Percentiles rank a stretch among this genome's conserved stretches.
phyloP scores from a whole-genome alignment of 192 early-diverging fungal species.

The Funneliformis geosporum region DNA sequence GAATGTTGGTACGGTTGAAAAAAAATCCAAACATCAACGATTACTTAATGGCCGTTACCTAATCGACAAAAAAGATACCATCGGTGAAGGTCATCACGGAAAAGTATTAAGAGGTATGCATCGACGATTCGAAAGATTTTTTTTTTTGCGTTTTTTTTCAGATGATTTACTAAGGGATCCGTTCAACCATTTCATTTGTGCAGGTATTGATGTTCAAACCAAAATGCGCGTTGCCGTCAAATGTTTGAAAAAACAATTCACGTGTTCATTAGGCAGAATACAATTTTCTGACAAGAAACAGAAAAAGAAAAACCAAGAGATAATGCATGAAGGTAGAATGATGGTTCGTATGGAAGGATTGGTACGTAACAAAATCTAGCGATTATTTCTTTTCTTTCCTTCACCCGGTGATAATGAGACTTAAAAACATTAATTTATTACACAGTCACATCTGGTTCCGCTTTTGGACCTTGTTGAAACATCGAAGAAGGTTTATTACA shows the following conservation, averaged over 20 bases:
- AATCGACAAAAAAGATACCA: constrained; percentile 19
- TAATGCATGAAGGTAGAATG: constrained; percentile 28
- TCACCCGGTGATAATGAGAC: neutral
- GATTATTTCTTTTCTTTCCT: neutral
- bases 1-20: constrained; percentile 17
- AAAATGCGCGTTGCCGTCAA: neutral
- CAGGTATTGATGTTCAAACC: constrained; percentile 17
- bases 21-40: neutral
- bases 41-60: constrained; percentile 21
- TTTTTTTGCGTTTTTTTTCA: neutral
- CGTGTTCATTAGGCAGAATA: neutral
- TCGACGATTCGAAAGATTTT: neutral
- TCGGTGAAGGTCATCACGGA: constrained; percentile 32
- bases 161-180: neutral
- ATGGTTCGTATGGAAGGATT: constrained; percentile 22
- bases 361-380: neutral
- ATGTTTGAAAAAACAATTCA: constrained; percentile 30
- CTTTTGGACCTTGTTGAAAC: constrained; percentile 26
- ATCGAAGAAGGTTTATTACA: constrained; percentile 21
- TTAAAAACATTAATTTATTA: neutral
- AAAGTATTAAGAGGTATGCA: constrained; percentile 15
- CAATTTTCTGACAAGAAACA: constrained; percentile 20
- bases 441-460: constrained; percentile 7
- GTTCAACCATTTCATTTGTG: neutral
- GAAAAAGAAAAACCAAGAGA: constrained; percentile 18